These are phyloP conservation scores for Arachis hypogaea DNA, from an alignment of 306 rosid species.

Conservation along the genomic window DNA sequence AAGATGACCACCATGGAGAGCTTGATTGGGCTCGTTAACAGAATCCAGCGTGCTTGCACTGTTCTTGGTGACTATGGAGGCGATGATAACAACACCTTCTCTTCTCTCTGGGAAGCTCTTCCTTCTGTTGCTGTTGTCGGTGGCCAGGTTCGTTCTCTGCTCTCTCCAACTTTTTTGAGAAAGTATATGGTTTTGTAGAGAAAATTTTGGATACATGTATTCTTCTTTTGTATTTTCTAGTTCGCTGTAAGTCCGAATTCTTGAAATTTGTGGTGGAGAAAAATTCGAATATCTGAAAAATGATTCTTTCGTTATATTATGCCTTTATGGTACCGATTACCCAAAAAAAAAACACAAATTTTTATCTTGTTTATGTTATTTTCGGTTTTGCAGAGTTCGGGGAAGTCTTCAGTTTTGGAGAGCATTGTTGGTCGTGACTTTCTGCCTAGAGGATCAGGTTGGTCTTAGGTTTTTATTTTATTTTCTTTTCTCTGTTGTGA, in stretches of 20 bases:
- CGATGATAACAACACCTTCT: conserved; percentile 57
- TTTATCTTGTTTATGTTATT: not conserved
- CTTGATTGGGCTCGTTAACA: conserved; percentile 95
- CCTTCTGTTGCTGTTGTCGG: conserved; percentile 98
- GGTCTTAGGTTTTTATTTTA: not conserved
- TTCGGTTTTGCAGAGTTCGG: conserved; percentile 72
- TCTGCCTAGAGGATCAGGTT: conserved; percentile 99
- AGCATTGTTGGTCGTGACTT: conserved; percentile 98
- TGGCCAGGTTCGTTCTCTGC: conserved; percentile 70
- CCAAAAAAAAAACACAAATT: too few species aligned
- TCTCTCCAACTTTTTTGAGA: not conserved
- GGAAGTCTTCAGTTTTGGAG: conserved; percentile 96
- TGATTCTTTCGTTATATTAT: too few species aligned
- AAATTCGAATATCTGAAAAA: not conserved
- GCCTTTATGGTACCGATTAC: too few species aligned
- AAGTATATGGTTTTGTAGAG: conserved; percentile 12
- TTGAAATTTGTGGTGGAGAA: not conserved
- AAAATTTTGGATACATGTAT: not conserved
- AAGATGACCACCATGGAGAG: conserved; percentile 95
- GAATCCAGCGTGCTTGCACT: conserved; percentile 96
- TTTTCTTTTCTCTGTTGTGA: not conserved
- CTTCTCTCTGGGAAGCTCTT: conserved; percentile 96
- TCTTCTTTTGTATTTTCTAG: not conserved
- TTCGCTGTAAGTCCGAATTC: not conserved
- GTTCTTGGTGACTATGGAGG: conserved; percentile 97